Percentiles rank a stretch among this genome's conserved stretches.
phyloP scores from a whole-genome alignment of 345 rosid species.

The Linum trigynum region DNA sequence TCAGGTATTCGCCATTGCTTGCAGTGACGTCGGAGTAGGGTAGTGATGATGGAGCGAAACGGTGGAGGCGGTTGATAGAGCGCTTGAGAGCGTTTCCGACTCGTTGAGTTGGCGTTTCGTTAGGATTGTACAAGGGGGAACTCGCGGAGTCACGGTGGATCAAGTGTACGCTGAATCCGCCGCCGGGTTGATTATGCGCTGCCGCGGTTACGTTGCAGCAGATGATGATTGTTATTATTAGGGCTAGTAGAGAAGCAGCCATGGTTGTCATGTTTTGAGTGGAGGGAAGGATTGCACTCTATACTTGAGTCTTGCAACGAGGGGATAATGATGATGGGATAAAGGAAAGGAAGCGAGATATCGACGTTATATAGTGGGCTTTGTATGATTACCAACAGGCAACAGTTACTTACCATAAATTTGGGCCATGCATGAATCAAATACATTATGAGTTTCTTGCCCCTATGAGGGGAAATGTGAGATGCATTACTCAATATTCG shows the following conservation, averaged over 20 bases:
- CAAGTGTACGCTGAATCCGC: constrained; percentile 20
- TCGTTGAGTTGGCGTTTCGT: neutral
- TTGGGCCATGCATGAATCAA: no score
- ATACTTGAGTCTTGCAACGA: no score
- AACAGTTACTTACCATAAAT: no score
- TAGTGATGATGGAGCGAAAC: neutral
- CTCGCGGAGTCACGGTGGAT: constrained; percentile 27
- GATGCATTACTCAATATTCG: no score
- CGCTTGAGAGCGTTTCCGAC: constrained; percentile 11
- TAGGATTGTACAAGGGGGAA: constrained; percentile 21
- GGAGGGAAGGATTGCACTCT: no score
- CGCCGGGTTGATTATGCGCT: neutral
- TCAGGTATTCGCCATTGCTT: constrained; percentile 5
- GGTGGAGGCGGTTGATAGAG: constrained; percentile 15
- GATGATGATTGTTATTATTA: neutral
- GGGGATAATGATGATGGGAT: no score
- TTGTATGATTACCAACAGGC: no score
- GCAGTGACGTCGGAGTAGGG: constrained; percentile 5
- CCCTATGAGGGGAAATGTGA: no score
- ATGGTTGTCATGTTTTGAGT: neutral
- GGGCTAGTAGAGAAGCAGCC: neutral
- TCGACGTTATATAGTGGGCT: no score
- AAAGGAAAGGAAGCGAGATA: no score
- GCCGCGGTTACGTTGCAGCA: neutral
- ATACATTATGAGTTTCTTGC: no score